Evolutionary conservation across 1,139 yeast species (phyloP).

Genomic region (Neolecta irregularis): DNA sequence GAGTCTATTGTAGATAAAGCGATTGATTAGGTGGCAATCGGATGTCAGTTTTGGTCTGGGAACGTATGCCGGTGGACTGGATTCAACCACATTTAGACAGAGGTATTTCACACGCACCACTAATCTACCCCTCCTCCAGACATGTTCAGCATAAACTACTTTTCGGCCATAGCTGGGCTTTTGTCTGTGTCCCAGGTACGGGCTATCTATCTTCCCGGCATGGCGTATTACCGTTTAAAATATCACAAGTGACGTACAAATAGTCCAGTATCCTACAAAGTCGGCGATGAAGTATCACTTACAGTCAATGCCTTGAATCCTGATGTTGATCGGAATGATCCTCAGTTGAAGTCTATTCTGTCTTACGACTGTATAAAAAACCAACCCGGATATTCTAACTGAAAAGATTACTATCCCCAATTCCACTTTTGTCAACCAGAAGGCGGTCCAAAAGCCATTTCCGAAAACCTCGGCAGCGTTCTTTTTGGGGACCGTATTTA

Average conservation of each 20-base stretch:
- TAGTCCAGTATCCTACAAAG: slow-evolving; percentile 74
- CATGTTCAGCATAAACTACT: background rate
- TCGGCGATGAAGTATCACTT: slow-evolving; percentile 58
- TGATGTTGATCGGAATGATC: slow-evolving; percentile 30
- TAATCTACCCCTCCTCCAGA: too few relatives aligned
- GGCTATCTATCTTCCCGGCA: slow-evolving; percentile 3
- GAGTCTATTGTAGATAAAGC: too few relatives aligned
- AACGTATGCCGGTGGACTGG: too few relatives aligned
- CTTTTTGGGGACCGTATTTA: slow-evolving; percentile 91
- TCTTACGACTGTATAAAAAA: slow-evolving; percentile 21
- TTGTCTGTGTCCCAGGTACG: background rate
- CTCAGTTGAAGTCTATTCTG: slow-evolving; percentile 18
- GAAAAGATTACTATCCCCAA: slow-evolving; percentile 62
- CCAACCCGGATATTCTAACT: slow-evolving; percentile 17
- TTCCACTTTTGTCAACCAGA: slow-evolving; percentile 73
- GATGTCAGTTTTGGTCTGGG: too few relatives aligned
- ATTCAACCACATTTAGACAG: too few relatives aligned
- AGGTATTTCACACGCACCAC: too few relatives aligned
- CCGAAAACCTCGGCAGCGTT: slow-evolving; percentile 83
- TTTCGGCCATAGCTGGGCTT: background rate
- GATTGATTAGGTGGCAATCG: too few relatives aligned
- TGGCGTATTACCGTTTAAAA: too few relatives aligned
- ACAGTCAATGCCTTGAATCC: slow-evolving; percentile 86
- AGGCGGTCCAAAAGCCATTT: slow-evolving; percentile 47
- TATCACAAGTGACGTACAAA: too few relatives aligned